Percentiles rank a stretch among this genome's conserved stretches.
phyloP scores from a whole-genome alignment of 1,284 basidiomycete genomes.

The Trichosporon sp. region DNA sequence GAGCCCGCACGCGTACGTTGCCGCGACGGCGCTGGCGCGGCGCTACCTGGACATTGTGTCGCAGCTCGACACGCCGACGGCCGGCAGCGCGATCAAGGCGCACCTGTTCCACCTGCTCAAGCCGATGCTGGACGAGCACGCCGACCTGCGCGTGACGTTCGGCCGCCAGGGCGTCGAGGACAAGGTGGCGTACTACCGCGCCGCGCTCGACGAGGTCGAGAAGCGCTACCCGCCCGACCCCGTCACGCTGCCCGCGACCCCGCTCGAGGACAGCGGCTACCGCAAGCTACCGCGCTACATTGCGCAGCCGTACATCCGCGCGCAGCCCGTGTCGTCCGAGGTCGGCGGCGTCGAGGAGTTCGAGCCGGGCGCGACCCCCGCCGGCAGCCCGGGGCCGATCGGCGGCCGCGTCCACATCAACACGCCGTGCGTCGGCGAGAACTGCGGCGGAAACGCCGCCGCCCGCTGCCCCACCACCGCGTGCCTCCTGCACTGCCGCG shows the following conservation, averaged over 20 bases:
- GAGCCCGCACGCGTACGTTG: constrained; percentile 57
- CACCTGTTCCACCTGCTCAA: constrained; percentile 90
- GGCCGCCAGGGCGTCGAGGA: constrained; percentile 34
- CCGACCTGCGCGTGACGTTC: constrained; percentile 65
- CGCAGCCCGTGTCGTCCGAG: constrained; percentile 42
- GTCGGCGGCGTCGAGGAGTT: constrained; percentile 11
- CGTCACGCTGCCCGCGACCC: constrained; percentile 34
- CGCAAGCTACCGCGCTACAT: constrained; percentile 73
- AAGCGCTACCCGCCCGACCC: constrained; percentile 53
- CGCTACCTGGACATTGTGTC: constrained; percentile 84
- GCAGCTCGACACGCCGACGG: constrained; percentile 66
- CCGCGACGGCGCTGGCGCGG: constrained; percentile 63
- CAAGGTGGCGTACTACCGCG: constrained; percentile 50
- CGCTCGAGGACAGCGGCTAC: constrained; percentile 40
- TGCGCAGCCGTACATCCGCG: constrained; percentile 77
- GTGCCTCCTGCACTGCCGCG: constrained; percentile 48
- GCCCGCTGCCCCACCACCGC: constrained; percentile 39
- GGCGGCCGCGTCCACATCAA: constrained; percentile 14
- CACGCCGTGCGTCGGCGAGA: constrained; percentile 7
- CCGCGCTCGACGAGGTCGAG: constrained; percentile 64
- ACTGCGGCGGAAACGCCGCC: constrained; percentile 27
- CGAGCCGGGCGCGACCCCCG: constrained; percentile 5
- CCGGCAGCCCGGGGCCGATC: constrained; percentile 9
- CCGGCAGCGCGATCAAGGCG: constrained; percentile 73
- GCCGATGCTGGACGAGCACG: constrained; percentile 65